Conservation (phyloP, 2,329 filamentous ascomycete species). For the Cladosporium sp. region DNA sequence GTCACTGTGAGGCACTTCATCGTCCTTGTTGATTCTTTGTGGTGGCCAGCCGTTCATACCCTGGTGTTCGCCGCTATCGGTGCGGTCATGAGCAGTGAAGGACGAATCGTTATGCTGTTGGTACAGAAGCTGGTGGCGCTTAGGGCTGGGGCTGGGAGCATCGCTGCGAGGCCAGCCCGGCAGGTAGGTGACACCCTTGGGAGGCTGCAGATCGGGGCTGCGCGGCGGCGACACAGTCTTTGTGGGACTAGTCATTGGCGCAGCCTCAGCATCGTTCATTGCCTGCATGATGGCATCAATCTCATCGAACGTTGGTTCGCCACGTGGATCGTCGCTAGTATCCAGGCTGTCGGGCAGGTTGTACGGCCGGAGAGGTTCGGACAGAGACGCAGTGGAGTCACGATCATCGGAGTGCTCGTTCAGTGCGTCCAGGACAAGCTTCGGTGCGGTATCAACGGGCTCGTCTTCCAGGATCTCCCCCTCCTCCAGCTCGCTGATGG, state of each 20-base stretch:
- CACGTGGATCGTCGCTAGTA: constrained; percentile 17
- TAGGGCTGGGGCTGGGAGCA: constrained; percentile 70
- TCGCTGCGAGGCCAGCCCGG: constrained; percentile 57
- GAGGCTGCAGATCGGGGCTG: constrained; percentile 29
- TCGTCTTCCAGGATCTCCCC: constrained; percentile 34
- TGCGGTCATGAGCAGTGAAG: constrained; percentile 32
- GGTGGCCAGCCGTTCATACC: constrained; percentile 31
- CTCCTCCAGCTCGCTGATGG: constrained; percentile 36
- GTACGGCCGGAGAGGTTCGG: constrained; percentile 22
- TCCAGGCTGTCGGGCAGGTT: constrained; percentile 23
- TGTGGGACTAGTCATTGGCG: constrained; percentile 26
- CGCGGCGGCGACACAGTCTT: constrained; percentile 23
- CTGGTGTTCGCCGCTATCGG: constrained; percentile 49
- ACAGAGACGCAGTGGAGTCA: constrained; percentile 11
- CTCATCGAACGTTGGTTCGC: constrained; percentile 67
- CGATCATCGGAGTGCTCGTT: constrained; percentile 5
- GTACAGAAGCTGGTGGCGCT: constrained; percentile 20
- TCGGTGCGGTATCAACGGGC: neutral
- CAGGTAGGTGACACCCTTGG: constrained; percentile 34
- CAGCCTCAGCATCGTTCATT: constrained; percentile 59
- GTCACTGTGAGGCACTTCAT: constrained; percentile 73
- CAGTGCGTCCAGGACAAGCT: neutral
- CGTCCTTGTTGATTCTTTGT: constrained; percentile 56
- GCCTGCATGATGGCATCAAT: constrained; percentile 92
- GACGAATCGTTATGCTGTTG: constrained; percentile 31